phyloP scores from a whole-genome alignment of 257 asterid species.

The Echium plantagineum region DNA sequence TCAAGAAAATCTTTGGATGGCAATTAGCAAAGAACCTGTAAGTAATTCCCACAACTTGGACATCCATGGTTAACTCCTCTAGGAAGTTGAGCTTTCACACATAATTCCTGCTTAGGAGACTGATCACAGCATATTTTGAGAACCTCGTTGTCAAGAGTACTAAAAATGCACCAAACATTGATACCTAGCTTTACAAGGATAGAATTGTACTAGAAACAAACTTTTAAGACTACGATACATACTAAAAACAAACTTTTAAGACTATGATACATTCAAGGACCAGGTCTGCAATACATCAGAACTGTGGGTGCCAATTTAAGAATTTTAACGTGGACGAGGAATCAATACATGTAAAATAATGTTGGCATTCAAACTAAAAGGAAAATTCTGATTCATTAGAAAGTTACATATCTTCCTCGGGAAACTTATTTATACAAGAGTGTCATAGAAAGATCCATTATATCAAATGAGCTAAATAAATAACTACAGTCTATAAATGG shows the following conservation, averaged over 20 bases:
- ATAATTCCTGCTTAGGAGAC: conserved; percentile 24
- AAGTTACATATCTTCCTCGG: background rate
- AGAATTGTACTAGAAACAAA: no score
- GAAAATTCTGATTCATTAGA: background rate
- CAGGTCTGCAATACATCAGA: background rate
- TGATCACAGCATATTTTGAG: conserved; percentile 3
- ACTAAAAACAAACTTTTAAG: no score
- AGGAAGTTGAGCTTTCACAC: conserved; percentile 39
- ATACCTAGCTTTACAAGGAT: no score
- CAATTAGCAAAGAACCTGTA: conserved; percentile 30
- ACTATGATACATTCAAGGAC: no score
- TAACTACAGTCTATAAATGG: background rate
- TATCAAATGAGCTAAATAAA: background rate
- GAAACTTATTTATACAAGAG: background rate
- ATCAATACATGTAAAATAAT: background rate
- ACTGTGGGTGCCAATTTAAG: background rate
- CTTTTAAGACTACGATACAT: no score
- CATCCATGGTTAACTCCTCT: conserved; percentile 75
- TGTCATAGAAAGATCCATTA: background rate
- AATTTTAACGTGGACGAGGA: background rate
- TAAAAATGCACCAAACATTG: background rate
- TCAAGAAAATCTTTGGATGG: conserved; percentile 3
- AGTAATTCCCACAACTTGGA: conserved; percentile 40
- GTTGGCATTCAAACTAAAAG: background rate
- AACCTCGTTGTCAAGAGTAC: conserved; percentile 15